Evolutionary conservation across 2,329 filamentous ascomycete genomes (phyloP).

Genomic region (Pestalotiopsis fici): DNA sequence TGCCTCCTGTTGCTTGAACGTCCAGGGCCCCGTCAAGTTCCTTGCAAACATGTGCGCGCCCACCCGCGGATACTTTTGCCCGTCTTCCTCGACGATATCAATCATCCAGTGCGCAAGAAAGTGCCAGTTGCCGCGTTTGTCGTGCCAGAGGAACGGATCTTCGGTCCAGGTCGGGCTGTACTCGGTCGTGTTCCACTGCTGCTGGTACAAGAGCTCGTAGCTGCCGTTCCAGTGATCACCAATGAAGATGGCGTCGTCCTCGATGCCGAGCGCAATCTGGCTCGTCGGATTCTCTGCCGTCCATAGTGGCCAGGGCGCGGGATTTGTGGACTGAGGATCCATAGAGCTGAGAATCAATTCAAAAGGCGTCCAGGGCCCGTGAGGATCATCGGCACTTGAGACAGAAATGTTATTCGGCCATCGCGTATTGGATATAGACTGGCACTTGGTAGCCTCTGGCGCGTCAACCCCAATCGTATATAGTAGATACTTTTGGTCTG

Average conservation of each 20-base stretch:
- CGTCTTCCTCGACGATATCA: conserved; percentile 20
- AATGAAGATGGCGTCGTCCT: conserved; percentile 35
- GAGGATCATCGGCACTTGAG: conserved; percentile 25
- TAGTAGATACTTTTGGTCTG: conserved; percentile 43
- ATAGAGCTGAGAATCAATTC: conserved; percentile 16
- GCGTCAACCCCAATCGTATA: conserved; percentile 43
- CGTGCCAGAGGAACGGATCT: conserved; percentile 30
- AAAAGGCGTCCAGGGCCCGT: conserved; percentile 17
- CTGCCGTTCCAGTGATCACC: conserved; percentile 25
- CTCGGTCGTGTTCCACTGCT: background rate
- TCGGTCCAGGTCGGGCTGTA: conserved; percentile 25
- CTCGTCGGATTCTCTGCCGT: conserved; percentile 22
- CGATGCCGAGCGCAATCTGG: conserved; percentile 32
- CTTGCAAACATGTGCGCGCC: conserved; percentile 24
- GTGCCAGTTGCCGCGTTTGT: conserved; percentile 28
- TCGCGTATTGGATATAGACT: conserved; percentile 22
- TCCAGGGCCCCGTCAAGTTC: conserved; percentile 21
- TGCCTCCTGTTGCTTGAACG: conserved; percentile 20
- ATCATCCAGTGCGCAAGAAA: conserved; percentile 27
- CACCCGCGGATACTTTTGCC: conserved; percentile 24
- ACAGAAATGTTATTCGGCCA: conserved; percentile 30
- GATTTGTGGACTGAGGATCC: conserved; percentile 35
- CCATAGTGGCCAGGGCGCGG: conserved; percentile 39
- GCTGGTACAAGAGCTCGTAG: conserved; percentile 21
- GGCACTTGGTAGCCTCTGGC: conserved; percentile 17